Percentiles rank a stretch among this genome's conserved stretches.
Evolutionary conservation across 306 rosid genomes (phyloP).

Genomic region (Ziziphus jujuba): DNA sequence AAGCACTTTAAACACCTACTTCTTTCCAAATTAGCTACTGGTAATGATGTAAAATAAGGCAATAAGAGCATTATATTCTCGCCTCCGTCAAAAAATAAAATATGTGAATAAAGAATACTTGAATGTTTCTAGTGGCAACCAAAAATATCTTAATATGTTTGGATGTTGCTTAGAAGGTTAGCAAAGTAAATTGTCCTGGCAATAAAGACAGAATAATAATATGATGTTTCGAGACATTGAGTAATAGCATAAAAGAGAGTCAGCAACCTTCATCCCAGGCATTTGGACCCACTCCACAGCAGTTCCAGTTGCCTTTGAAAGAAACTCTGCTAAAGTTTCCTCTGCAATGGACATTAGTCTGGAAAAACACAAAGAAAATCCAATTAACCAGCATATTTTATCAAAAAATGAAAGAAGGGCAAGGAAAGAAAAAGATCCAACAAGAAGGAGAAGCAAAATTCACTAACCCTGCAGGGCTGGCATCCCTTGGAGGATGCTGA

Average conservation of each 20-base stretch:
- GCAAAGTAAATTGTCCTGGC: constrained; percentile 32
- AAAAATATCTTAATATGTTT: not conserved
- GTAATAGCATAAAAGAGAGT: constrained; percentile 6
- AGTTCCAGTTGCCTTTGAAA: constrained; percentile 99
- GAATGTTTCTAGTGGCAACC: not conserved
- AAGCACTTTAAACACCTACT: constrained; percentile 9
- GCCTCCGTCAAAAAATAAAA: not conserved
- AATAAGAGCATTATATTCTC: not conserved
- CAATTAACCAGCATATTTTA: constrained; percentile 23
- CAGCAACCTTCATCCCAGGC: constrained; percentile 99
- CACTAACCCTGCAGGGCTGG: constrained; percentile 99
- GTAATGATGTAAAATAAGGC: not conserved
- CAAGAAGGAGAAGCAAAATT: constrained; percentile 5
- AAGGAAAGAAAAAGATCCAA: constrained; percentile 15
- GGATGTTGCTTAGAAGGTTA: constrained; percentile 39
- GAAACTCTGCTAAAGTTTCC: constrained; percentile 99
- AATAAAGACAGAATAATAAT: constrained; percentile 19
- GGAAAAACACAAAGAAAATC: constrained; percentile 30
- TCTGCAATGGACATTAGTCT: constrained; percentile 99
- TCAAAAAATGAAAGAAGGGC: constrained; percentile 9
- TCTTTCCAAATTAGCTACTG: not conserved
- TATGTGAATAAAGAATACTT: not conserved
- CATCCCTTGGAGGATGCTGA: constrained; percentile 99
- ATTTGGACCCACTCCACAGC: constrained; percentile 99
- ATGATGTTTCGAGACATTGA: constrained; percentile 5